Evolutionary conservation across 83 land plant genomes (phyloP), one percentile per base, ranked within the genome.

Genomic region (Thuja plicata): DNA sequence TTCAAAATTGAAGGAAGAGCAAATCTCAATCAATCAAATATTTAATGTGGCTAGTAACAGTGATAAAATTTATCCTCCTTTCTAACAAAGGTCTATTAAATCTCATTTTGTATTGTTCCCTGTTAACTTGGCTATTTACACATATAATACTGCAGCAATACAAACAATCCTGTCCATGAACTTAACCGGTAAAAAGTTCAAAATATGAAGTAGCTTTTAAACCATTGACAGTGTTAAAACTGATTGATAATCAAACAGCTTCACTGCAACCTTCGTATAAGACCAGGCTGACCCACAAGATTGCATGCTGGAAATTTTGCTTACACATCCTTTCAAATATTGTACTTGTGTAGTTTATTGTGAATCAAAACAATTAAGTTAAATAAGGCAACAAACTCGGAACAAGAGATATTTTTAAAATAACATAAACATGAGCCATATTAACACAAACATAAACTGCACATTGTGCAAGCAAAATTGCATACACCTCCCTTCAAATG

Each of bases 201-300:
- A 11, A 82, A 45, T 46, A 82, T 24, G 21, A 27, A 82, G 84
- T n/a, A 45, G 21, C 15, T 40, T 11, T 82, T 82, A 21, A 82
- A 11, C 8, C 15, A 82, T 41, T 43, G 8, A 82, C 21, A 82
- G 10, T n/a, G 10, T 82, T 24, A 45, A 24, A 82, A 43, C 30
- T 82, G 50, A 27, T n/a, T 82, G 84, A 82, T 82, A 21, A 41
- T 82, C 50, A 82, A 43, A 24, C 84, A 82, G 45, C 84, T 82
- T 27, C 52, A 82, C 52, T 24, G 50, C 84, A 45, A 52, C 17
- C 12, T 17, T 43, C 27, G 50, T 1, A 3, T 45, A 82, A 43
- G 46, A 82, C 34, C 48, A 45, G 5, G 27, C 24, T 82, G 46
- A 6, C 40, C 48, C 48, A 82, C 30, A 82, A 27, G 82, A 79